Percentiles rank a stretch among this genome's conserved stretches.
These are phyloP conservation scores for Kwoniella newhampshirensis DNA, from an alignment of 768 basidiomycete genomes.

Conservation along the genomic window DNA sequence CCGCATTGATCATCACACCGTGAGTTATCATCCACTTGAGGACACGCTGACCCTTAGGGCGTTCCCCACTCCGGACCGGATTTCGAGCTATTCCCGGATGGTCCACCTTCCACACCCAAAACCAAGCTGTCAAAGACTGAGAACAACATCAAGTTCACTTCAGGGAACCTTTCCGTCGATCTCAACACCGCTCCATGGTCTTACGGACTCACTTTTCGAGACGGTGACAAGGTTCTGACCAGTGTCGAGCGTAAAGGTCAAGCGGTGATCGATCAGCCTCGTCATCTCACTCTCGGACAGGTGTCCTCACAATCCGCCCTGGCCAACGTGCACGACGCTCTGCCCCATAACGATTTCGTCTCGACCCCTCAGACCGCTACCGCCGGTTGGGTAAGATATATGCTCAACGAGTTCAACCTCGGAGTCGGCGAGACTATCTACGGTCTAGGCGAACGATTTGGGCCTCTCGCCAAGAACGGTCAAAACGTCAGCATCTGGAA, in stretches of 20 bases:
- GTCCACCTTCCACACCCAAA: slow-evolving; percentile 58
- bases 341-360: slow-evolving; percentile 32
- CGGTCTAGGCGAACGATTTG: slow-evolving; percentile 74
- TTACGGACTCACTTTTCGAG: slow-evolving; percentile 28
- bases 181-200: slow-evolving; percentile 18
- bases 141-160: slow-evolving; percentile 41
- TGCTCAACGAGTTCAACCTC: slow-evolving; percentile 59
- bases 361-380: slow-evolving; percentile 54
- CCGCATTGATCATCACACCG: slow-evolving; percentile 43
- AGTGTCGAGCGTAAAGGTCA: slow-evolving; percentile 32
- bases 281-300: slow-evolving; percentile 46
- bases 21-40: slow-evolving; percentile 11
- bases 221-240: slow-evolving; percentile 11
- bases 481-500: slow-evolving; percentile 65
- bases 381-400: slow-evolving; percentile 44
- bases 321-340: slow-evolving; percentile 56
- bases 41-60: slow-evolving; percentile 1
- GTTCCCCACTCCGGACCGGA: slow-evolving; percentile 54
- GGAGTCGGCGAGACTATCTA: slow-evolving; percentile 72
- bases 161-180: slow-evolving; percentile 17
- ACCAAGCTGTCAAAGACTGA: slow-evolving; percentile 53
- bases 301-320: slow-evolving; percentile 61
- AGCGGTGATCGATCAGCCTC: slow-evolving; percentile 48
- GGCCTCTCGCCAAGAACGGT: slow-evolving; percentile 73
- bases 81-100: slow-evolving; percentile 67